Evolutionary conservation across 441 rosid genomes (phyloP).

Genomic region (Erysimum pusillum): DNA sequence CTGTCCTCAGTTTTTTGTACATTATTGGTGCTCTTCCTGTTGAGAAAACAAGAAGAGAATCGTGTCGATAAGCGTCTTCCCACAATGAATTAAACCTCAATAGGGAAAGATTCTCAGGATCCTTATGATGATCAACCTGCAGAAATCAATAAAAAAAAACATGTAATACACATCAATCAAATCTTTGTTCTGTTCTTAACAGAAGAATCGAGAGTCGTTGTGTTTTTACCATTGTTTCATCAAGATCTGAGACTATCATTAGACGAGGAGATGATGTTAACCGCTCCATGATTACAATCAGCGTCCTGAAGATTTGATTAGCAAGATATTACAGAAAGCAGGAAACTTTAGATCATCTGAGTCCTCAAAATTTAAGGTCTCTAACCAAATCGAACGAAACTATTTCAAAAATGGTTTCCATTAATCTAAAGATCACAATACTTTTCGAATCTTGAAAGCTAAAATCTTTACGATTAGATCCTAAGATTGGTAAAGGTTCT

Average conservation of each 20-base stretch:
- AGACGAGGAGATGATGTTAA: conserved; percentile 67
- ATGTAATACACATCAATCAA: conserved; percentile 33
- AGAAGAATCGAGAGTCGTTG: neutral
- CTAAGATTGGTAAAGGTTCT: neutral
- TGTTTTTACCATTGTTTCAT: conserved; percentile 76
- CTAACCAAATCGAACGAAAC: neutral
- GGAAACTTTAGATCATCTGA: neutral
- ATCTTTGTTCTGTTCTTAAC: neutral
- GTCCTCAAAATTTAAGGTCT: neutral
- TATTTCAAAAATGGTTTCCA: neutral
- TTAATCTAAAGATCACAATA: conserved; percentile 1
- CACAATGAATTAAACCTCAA: conserved; percentile 92
- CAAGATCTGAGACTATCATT: conserved; percentile 96
- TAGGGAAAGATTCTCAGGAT: conserved; percentile 78
- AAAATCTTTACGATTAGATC: neutral
- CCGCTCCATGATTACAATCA: conserved; percentile 61
- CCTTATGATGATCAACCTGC: conserved; percentile 91
- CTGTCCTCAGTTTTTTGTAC: conserved; percentile 77
- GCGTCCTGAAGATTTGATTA: conserved; percentile 10
- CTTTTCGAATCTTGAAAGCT: neutral
- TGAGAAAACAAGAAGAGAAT: conserved; percentile 92
- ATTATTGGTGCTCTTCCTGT: conserved; percentile 89
- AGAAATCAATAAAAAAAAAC: neutral
- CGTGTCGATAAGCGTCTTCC: conserved; percentile 82
- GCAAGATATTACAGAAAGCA: neutral